phyloP scores from a whole-genome alignment of 768 basidiomycete genomes.

The Boletus sp. region DNA sequence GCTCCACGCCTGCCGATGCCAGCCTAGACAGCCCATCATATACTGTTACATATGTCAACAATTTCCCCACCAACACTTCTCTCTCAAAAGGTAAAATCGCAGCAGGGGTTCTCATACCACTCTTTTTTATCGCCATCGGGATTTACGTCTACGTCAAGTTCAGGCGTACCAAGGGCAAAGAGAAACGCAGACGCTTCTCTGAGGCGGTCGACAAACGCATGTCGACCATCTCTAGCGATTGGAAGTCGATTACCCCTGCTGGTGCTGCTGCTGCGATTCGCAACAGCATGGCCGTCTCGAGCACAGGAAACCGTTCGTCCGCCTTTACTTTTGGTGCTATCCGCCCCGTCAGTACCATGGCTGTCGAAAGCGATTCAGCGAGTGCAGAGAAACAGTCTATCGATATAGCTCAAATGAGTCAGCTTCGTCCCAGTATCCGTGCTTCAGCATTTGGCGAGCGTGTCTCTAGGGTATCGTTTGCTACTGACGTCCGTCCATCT shows the following conservation, averaged over 20 bases:
- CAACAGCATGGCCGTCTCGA: conserved; percentile 52
- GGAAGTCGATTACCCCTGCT: conserved; percentile 67
- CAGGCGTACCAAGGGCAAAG: conserved; percentile 46
- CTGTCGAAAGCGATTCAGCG: conserved; percentile 39
- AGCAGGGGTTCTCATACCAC: conserved; percentile 58
- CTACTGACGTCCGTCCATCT: conserved; percentile 52
- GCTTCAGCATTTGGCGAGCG: conserved; percentile 49
- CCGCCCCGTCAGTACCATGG: conserved; percentile 44
- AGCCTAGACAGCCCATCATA: conserved; percentile 33
- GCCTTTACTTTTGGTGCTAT: conserved; percentile 59
- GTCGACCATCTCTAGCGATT: conserved; percentile 75
- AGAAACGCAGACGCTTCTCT: conserved; percentile 58
- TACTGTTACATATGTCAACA: conserved; percentile 39
- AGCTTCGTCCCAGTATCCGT: conserved; percentile 53
- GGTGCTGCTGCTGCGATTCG: conserved; percentile 76
- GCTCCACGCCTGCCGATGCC: conserved; percentile 38
- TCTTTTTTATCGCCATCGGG: conserved; percentile 51
- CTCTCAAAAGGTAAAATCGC: conserved; percentile 57
- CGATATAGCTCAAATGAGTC: conserved; percentile 38
- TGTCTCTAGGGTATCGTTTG: conserved; percentile 66
- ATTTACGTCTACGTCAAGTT: conserved; percentile 49
- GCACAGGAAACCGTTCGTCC: conserved; percentile 38
- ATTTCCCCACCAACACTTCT: conserved; percentile 34
- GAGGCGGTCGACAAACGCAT: conserved; percentile 76
- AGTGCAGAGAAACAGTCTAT: conserved; percentile 37